Evolutionary conservation across 495 filamentous ascomycete genomes (phyloP), one percentile per base, ranked within the genome.

Genomic region (Emericellopsis terricola): DNA sequence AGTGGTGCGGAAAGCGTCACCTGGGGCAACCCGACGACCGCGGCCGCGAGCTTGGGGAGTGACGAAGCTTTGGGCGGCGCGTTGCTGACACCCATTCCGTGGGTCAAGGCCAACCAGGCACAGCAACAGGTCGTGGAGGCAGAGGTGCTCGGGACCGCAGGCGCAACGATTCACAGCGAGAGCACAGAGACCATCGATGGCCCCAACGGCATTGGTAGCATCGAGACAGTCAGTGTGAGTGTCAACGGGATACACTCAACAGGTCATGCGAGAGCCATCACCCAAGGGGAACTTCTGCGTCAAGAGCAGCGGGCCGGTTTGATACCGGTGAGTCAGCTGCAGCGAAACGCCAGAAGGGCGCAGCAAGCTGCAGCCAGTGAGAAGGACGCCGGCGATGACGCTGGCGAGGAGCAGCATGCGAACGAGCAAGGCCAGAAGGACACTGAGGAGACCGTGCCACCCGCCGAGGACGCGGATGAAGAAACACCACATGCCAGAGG

Each of bases 51-150:
- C 3, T 53, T 83, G 4, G 85, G 82, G 1, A 78, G 76, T 34
- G 86, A 94, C 50, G 89, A 96, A 45, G 79, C 73, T 13, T 60
- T 97, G 5, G 87, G 89, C 26, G 89, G 89, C 8, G 89, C 91
- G 0, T 66, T 94, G 23, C 64, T 97, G 16, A 94, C 89, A 0
- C 87, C 87, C 0, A 97, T 97, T 29, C 81, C 85, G 0, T 96
- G 89, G 89, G 57, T 94, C 6, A 56, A 45, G 13, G 37, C 42
- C 14, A 38, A 21, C 38, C 17, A 15, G 23, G 28, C 13, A 8
- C 32, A 21, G 19, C 31, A 34, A 15, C 35, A 42, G 15, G 9
- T 46, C 40, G 21, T 8, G 18, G 29, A 44, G 37, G 15, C 16
- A 15, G 19, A 47, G 30, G 19, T 29, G 31, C n/a, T n/a, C n/a